Conservation (phyloP, 495 filamentous ascomycete genomes). For the Podospora australis region DNA sequence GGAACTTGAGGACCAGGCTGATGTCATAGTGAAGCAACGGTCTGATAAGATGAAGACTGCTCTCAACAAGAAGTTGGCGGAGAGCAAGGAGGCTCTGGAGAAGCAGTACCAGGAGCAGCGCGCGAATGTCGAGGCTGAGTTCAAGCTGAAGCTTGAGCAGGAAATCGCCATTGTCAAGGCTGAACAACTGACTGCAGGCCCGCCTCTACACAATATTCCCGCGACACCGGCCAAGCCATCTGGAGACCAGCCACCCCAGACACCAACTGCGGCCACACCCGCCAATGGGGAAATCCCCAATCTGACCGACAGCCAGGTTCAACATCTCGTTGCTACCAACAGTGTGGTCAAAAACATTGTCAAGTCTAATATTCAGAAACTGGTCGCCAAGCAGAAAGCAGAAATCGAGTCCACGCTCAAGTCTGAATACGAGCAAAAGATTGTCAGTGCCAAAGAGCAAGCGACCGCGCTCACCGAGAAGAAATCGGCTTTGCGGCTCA, state of each 20-base stretch:
- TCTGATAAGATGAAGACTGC: conserved; percentile 66
- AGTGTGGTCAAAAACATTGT: conserved; percentile 59
- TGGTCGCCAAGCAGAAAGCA: conserved; percentile 47
- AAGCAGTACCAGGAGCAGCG: conserved; percentile 45
- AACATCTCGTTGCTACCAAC: conserved; percentile 59
- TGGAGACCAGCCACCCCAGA: conserved; percentile 22
- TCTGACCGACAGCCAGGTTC: conserved; percentile 56
- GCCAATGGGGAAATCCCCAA: conserved; percentile 32
- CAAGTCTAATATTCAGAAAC: conserved; percentile 56
- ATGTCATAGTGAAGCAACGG: conserved; percentile 54
- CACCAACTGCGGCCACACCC: conserved; percentile 27
- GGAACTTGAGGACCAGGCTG: conserved; percentile 47
- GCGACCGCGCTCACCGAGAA: conserved; percentile 53
- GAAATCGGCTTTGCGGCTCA: conserved; percentile 63
- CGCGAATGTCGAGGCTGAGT: conserved; percentile 52
- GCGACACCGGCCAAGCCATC: conserved; percentile 30
- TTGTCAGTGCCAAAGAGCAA: conserved; percentile 44
- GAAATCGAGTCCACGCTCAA: conserved; percentile 39
- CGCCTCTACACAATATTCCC: conserved; percentile 27
- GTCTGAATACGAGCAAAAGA: conserved; percentile 44
- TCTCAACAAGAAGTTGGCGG: conserved; percentile 62
- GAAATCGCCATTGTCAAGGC: conserved; percentile 51
- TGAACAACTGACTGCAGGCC: conserved; percentile 35
- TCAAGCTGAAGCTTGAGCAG: conserved; percentile 60
- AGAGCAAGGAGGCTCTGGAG: conserved; percentile 46